Base-by-base conservation (phyloP, 2,329 filamentous ascomycete species). In the Scedosporium boydii region DNA sequence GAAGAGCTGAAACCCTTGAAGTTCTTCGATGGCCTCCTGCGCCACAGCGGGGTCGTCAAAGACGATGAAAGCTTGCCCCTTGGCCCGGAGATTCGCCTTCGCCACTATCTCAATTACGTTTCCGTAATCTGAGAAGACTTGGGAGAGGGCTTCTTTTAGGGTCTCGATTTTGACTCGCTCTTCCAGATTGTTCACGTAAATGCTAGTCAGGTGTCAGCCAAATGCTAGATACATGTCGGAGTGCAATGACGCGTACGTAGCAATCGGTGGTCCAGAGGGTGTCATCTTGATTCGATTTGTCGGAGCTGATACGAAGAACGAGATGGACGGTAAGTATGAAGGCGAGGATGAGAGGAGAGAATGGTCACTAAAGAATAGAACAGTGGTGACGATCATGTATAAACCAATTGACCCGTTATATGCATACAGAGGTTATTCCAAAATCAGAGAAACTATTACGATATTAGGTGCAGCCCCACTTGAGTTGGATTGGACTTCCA, bases 21-120 rank as follows among this genome's bases (percentile, higher is more conserved):
- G 82, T 68, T 96, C 91, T 60, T 96, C 90, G 65, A 97, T 89
- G 18, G 95, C 93, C 66, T 86, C 83, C 60, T 83, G 79, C 3
- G 93, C 93, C n/a, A 87, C 85, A 62, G 92, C 89, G n/a, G 88
- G 79, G 65, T 80, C 83, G 69, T 96, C 91, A 73, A 92, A 98
- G 56, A 98, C 92, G 59, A 99, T 78, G 72, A 99, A 99, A 0
- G 95, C 95, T 76, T 99, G 95, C 12, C 95, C 95, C 73, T 96
- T 97, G 53, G 91, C 90, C 73, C 90, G 93, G 34, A 98, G 76
- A 74, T 96, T 97, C 66, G 85, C 91, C 79, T 96, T 96, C 55
- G 90, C 90, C 64, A 96, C 84, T 60, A 96, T 85, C 66, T 96
- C 92, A 68, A 96, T 77, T 65, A 96, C 85, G 63, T 80, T 87